phyloP scores from a whole-genome alignment of 129 eudicot genomes.

The Pittosporum tobira region DNA sequence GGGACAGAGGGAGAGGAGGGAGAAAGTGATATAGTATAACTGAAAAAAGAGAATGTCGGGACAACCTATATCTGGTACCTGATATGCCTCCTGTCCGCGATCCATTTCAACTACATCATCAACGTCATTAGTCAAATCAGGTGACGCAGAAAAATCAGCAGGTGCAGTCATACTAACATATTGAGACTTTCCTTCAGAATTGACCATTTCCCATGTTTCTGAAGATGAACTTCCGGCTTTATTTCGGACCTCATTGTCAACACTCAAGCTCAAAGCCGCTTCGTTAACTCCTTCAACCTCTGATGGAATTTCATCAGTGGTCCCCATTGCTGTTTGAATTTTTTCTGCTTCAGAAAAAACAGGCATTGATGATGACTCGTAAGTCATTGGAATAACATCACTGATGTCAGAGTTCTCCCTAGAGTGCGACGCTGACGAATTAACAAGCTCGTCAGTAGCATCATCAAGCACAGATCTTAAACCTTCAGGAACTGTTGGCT shows the following conservation, averaged over 20 bases:
- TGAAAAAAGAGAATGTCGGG: constrained; percentile 56
- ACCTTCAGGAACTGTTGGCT: constrained; percentile 25
- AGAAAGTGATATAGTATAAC: constrained; percentile 11
- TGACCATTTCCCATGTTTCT: constrained; percentile 16
- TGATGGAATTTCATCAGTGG: constrained; percentile 4
- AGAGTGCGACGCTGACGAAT: constrained; percentile 19
- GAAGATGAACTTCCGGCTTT: constrained; percentile 16
- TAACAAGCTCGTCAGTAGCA: constrained; percentile 16
- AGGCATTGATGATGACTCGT: constrained; percentile 22
- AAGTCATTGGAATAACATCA: constrained; percentile 19
- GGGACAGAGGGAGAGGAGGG: not conserved
- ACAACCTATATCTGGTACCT: constrained; percentile 99
- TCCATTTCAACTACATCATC: constrained; percentile 37
- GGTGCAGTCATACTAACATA: constrained; percentile 21
- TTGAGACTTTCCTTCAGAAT: constrained; percentile 19
- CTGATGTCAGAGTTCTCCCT: constrained; percentile 14
- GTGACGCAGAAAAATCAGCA: constrained; percentile 25
- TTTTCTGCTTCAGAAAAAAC: constrained; percentile 9
- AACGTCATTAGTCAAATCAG: constrained; percentile 21
- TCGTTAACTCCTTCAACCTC: constrained; percentile 31
- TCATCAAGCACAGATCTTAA: constrained; percentile 27
- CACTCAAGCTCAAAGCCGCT: constrained; percentile 4
- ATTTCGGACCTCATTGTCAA: constrained; percentile 20
- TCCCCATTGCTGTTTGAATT: constrained; percentile 3
- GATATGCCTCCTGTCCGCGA: constrained; percentile 47